Conservation (phyloP, 805 yeast species). For the Kurtzmaniella fragi region DNA sequence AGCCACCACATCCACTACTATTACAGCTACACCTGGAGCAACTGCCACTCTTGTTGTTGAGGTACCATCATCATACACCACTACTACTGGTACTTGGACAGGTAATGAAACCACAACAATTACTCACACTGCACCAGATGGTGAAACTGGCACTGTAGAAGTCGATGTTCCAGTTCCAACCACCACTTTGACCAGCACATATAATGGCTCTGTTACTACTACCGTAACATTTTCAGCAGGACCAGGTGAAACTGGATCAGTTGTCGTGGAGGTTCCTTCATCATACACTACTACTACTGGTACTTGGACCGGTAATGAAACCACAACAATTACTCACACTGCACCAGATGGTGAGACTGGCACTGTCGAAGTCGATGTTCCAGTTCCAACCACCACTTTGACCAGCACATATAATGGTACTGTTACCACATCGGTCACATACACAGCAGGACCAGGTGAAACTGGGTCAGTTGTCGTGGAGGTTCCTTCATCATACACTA, state of each 20-base stretch:
- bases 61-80: slow-evolving; percentile 7
- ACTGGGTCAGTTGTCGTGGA: slow-evolving; percentile 10
- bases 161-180: slow-evolving; percentile 15
- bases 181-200: slow-evolving; percentile 8
- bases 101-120: slow-evolving; percentile 7
- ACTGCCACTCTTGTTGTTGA: slow-evolving; percentile 7
- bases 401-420: slow-evolving; percentile 7
- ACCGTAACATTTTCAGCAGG: slow-evolving; percentile 10
- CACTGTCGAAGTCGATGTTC: slow-evolving; percentile 16
- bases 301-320: slow-evolving; percentile 5
- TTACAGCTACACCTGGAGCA: slow-evolving; percentile 7
- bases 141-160: slow-evolving; percentile 8
- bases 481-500: slow-evolving; percentile 8
- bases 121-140: slow-evolving; percentile 6
- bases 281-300: slow-evolving; percentile 8
- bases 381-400: slow-evolving; percentile 6
- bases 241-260: slow-evolving; percentile 13
- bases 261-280: slow-evolving; percentile 10
- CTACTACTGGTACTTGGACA: slow-evolving; percentile 7
- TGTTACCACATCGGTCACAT: slow-evolving; percentile 3
- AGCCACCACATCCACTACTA: slow-evolving; percentile 6
- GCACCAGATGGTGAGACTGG: slow-evolving; percentile 12
- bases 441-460: slow-evolving; percentile 5
- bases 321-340: slow-evolving; percentile 7
- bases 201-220: slow-evolving; percentile 5